A percentile compares a stretch with the other conserved stretches of the same genome.
phyloP scores from a whole-genome alignment of 257 asterid species.

The Fraxinus anomala region DNA sequence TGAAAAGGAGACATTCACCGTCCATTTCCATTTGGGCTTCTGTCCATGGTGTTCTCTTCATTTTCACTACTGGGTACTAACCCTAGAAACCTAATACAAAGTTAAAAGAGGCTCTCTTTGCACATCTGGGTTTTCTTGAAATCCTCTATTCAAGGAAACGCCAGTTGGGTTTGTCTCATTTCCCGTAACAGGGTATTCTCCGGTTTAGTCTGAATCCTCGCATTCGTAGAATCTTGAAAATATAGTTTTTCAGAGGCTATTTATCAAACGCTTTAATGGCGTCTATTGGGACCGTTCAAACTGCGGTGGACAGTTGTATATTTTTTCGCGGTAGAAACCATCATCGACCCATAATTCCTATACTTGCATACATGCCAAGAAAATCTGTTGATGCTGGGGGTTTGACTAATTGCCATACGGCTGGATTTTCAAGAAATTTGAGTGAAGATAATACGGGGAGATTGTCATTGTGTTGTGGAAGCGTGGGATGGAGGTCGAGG shows the following conservation, averaged over 20 bases:
- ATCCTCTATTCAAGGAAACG: background rate
- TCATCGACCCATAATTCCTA: conserved; percentile 46
- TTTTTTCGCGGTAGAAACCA: conserved; percentile 36
- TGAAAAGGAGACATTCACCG: conserved; percentile 16
- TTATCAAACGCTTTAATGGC: conserved; percentile 48
- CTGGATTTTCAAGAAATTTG: conserved; percentile 37
- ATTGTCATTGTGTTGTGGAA: conserved; percentile 41
- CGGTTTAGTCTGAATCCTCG: conserved; percentile 7
- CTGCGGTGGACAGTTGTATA: conserved; percentile 52
- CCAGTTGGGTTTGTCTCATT: conserved; percentile 22
- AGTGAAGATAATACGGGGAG: conserved; percentile 36
- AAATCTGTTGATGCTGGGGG: conserved; percentile 42
- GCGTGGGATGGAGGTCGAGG: conserved; percentile 42
- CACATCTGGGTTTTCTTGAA: background rate
- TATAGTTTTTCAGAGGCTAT: conserved; percentile 26
- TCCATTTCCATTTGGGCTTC: conserved; percentile 21
- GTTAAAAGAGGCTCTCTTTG: conserved; percentile 13
- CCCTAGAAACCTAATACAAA: conserved; percentile 11
- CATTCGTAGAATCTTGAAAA: conserved; percentile 27
- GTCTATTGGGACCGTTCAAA: conserved; percentile 56
- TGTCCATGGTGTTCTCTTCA: conserved; percentile 14
- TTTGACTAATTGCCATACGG: conserved; percentile 29
- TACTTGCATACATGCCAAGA: conserved; percentile 34
- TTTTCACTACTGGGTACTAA: conserved; percentile 7
- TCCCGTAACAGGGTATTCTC: conserved; percentile 29